phyloP scores from a whole-genome alignment of 495 filamentous ascomycete genomes.

The Penicillium robsamsonii region DNA sequence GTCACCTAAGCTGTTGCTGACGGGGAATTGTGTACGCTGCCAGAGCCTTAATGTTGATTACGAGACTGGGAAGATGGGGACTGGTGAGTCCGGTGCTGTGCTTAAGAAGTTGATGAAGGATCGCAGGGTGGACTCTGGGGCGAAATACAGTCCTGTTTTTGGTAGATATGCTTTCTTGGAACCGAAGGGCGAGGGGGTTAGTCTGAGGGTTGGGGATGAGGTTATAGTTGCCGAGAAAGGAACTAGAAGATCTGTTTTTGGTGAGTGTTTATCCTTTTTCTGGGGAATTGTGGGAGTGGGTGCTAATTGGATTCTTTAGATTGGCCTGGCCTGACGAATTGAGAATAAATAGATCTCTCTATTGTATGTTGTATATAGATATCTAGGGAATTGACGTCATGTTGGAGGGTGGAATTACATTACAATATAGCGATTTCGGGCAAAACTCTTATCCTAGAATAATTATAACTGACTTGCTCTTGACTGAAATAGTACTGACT shows the following conservation, averaged over 20 bases:
- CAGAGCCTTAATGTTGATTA: constrained; percentile 81
- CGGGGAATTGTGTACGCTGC: constrained; percentile 81
- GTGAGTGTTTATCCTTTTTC: constrained; percentile 45
- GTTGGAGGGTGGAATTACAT: background rate
- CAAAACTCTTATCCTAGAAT: background rate
- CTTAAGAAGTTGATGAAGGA: constrained; percentile 77
- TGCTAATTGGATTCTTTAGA: constrained; percentile 19
- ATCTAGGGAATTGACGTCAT: background rate
- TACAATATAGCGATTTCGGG: background rate
- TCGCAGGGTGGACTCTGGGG: constrained; percentile 71
- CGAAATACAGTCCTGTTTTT: constrained; percentile 77
- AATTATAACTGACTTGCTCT: background rate
- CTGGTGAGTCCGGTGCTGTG: constrained; percentile 61
- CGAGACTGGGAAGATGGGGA: constrained; percentile 62
- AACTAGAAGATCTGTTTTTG: constrained; percentile 57
- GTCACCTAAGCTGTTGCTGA: constrained; percentile 53
- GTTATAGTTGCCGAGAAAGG: constrained; percentile 59
- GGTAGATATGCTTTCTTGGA: constrained; percentile 74
- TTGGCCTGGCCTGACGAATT: constrained; percentile 30
- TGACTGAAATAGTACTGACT: background rate
- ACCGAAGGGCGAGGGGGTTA: constrained; percentile 23
- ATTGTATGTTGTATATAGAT: no score
- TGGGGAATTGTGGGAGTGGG: background rate
- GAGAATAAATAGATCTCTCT: background rate
- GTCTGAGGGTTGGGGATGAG: constrained; percentile 67